Conservation (phyloP, 805 yeast species). For the Saccharomycopsis javanensis region DNA sequence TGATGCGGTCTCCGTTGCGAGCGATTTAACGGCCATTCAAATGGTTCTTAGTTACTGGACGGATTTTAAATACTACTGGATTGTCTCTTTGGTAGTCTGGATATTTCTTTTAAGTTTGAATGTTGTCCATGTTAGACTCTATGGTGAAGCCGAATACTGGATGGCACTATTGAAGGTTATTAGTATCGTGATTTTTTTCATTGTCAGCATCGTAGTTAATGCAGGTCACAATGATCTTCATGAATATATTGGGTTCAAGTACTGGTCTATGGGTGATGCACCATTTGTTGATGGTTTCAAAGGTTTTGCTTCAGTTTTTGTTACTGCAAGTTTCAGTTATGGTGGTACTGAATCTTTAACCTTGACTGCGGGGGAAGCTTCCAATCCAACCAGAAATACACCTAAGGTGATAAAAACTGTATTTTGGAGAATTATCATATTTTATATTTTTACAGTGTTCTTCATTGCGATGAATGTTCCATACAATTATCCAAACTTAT, state of each 20-base stretch:
- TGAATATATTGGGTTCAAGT: slow-evolving; percentile 45
- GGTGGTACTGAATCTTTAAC: slow-evolving; percentile 45
- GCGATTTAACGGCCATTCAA: slow-evolving; percentile 64
- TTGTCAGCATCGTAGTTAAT: slow-evolving; percentile 45
- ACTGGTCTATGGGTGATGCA: slow-evolving; percentile 49
- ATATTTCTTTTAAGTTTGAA: slow-evolving; percentile 35
- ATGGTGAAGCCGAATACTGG: slow-evolving; percentile 57
- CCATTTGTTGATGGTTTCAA: slow-evolving; percentile 42
- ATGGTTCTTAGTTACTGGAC: slow-evolving; percentile 49
- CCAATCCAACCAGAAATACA: slow-evolving; percentile 47
- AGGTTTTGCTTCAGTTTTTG: slow-evolving; percentile 42
- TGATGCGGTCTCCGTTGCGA: slow-evolving; percentile 69
- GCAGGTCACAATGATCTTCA: slow-evolving; percentile 47
- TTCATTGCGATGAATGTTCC: slow-evolving; percentile 55
- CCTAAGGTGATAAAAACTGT: slow-evolving; percentile 53
- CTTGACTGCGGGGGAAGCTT: slow-evolving; percentile 44
- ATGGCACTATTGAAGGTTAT: slow-evolving; percentile 47
- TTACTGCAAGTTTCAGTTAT: slow-evolving; percentile 42
- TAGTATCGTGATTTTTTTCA: slow-evolving; percentile 48
- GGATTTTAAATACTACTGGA: slow-evolving; percentile 37
- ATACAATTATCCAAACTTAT: slow-evolving; percentile 40
- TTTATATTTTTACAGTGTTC: slow-evolving; percentile 45
- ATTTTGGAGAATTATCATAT: slow-evolving; percentile 45
- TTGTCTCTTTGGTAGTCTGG: slow-evolving; percentile 46
- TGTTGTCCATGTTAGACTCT: slow-evolving; percentile 42